A percentile compares a stretch with the other conserved stretches of the same genome.
Conservation (phyloP, 1,284 basidiomycete genomes). For the Microbotryum lychnidis-dioicae region DNA sequence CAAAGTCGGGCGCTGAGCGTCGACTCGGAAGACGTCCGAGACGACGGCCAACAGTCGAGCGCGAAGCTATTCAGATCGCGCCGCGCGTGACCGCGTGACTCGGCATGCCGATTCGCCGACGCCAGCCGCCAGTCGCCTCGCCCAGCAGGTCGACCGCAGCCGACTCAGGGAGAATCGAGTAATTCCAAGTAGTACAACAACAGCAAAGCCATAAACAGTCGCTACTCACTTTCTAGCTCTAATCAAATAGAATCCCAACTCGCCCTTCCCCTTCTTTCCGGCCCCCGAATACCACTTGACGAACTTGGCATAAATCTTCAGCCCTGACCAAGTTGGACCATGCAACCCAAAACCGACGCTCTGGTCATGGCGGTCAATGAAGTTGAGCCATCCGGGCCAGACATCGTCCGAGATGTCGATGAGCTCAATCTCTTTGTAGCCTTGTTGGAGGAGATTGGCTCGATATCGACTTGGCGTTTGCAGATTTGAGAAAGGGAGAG, state of each 20-base stretch:
- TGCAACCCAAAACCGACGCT: neutral
- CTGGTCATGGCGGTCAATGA: neutral
- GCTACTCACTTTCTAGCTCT: slow-evolving; percentile 6
- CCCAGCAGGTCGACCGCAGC: no score
- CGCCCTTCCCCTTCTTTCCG: neutral
- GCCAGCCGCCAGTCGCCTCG: no score
- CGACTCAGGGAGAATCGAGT: no score
- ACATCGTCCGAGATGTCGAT: slow-evolving; percentile 7
- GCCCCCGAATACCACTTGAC: slow-evolving; percentile 17
- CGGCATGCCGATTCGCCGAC: no score
- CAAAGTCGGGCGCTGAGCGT: no score
- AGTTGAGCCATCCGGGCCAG: slow-evolving; percentile 14
- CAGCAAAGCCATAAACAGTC: no score
- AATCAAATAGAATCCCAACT: slow-evolving; percentile 10
- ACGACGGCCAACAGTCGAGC: no score
- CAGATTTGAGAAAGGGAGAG: slow-evolving; percentile 10
- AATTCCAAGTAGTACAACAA: no score
- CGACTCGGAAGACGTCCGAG: no score
- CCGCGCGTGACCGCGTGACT: no score
- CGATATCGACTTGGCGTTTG: neutral
- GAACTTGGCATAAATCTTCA: slow-evolving; percentile 12
- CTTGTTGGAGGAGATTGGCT: neutral
- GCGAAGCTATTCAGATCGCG: no score
- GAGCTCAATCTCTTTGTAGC: slow-evolving; percentile 9
- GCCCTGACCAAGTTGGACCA: neutral